phyloP scores from a whole-genome alignment of 108 stramenopile species.

The Fragilariopsis cylindrus region DNA sequence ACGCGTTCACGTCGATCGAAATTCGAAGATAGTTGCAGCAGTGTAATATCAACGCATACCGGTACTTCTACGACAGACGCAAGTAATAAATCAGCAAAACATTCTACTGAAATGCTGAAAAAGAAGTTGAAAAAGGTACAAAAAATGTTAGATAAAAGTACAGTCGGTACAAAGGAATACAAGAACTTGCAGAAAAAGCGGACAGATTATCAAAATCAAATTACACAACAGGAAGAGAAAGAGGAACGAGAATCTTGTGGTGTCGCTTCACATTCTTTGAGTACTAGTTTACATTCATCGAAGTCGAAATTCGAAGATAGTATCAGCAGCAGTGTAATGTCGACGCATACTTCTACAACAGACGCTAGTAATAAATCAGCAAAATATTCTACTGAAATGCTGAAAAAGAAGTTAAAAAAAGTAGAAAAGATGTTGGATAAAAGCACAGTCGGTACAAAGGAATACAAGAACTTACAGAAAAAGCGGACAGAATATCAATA shows the following conservation, averaged over 20 bases:
- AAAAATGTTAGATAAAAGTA: conserved; percentile 13
- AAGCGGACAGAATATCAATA: conserved; percentile 23
- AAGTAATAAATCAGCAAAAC: not conserved
- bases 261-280: no score
- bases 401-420: conserved; percentile 35
- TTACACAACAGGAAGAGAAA: conserved; percentile 5
- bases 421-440: conserved; percentile 27
- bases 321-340: not conserved
- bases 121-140: conserved; percentile 38
- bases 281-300: not conserved
- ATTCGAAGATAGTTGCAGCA: not conserved
- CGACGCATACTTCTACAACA: not conserved
- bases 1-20: not conserved
- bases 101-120: conserved; percentile 16
- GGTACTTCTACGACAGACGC: no score
- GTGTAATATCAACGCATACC: no score
- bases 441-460: conserved; percentile 11
- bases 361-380: not conserved
- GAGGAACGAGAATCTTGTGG: not conserved
- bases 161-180: conserved; percentile 23
- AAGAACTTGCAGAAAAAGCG: conserved; percentile 31
- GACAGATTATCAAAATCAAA: conserved; percentile 19
- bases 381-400: not conserved
- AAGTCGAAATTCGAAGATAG: no score
- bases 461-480: conserved; percentile 33